phyloP scores from a whole-genome alignment of 2,329 filamentous ascomycete species.

The Cladobotryum mycophilum region DNA sequence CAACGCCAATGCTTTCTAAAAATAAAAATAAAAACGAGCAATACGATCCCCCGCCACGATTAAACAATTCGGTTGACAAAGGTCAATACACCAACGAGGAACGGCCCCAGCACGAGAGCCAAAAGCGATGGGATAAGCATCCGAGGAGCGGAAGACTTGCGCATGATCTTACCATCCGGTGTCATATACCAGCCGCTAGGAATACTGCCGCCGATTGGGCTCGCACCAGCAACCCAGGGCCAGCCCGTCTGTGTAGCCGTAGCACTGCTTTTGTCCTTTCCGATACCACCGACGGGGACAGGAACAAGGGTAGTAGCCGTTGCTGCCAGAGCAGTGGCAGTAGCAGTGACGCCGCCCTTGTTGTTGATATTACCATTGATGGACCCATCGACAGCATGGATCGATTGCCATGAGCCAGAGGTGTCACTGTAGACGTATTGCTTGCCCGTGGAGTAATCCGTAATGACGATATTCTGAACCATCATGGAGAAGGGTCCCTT shows the following conservation, averaged over 20 bases:
- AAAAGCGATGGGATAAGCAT: slow-evolving; percentile 16
- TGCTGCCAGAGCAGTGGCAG: slow-evolving; percentile 54
- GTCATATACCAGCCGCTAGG: slow-evolving; percentile 79
- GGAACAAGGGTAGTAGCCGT: slow-evolving; percentile 56
- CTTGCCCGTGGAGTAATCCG: slow-evolving; percentile 89
- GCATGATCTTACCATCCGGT: slow-evolving; percentile 70
- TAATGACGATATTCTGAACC: slow-evolving; percentile 67
- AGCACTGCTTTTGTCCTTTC: slow-evolving; percentile 46
- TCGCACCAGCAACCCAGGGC: slow-evolving; percentile 59
- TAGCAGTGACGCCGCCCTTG: slow-evolving; percentile 44
- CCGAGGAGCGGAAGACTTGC: slow-evolving; percentile 40
- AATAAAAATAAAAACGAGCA: neutral
- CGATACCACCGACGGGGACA: slow-evolving; percentile 66
- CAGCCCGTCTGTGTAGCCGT: slow-evolving; percentile 54
- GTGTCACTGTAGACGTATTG: slow-evolving; percentile 77
- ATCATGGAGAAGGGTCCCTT: slow-evolving; percentile 81
- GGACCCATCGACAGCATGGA: slow-evolving; percentile 69
- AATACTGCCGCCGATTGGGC: slow-evolving; percentile 50
- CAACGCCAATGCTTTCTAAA: no score
- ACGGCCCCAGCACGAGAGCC: slow-evolving; percentile 19
- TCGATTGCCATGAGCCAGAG: slow-evolving; percentile 74
- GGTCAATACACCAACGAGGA: slow-evolving; percentile 20
- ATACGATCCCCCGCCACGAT: neutral
- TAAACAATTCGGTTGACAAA: slow-evolving; percentile 11
- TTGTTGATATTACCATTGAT: slow-evolving; percentile 63